Evolutionary conservation across 345 rosid genomes (phyloP).

Genomic region (Aquilaria sinensis): DNA sequence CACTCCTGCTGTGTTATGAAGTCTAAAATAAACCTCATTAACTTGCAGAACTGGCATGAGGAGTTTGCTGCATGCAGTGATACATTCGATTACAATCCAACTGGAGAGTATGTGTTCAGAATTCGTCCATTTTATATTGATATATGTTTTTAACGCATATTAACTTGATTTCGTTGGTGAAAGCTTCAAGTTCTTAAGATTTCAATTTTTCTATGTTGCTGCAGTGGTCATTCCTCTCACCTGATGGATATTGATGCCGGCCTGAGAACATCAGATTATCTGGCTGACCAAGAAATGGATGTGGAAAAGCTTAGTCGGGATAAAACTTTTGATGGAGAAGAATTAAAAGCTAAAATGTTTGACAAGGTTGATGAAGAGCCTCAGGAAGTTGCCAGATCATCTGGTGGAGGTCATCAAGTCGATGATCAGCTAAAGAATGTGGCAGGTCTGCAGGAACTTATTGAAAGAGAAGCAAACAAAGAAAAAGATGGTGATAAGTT

Average conservation of each 20-base stretch:
- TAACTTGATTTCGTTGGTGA: neutral
- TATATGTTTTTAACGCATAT: neutral
- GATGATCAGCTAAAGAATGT: neutral
- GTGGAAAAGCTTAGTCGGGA: conserved; percentile 20
- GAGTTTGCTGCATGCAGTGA: conserved; percentile 20
- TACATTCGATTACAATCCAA: conserved; percentile 12
- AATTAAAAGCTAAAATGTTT: conserved; percentile 11
- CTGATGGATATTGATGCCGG: conserved; percentile 26
- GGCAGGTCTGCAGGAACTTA: conserved; percentile 7
- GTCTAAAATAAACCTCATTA: neutral
- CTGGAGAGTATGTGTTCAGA: conserved; percentile 34
- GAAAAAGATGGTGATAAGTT: conserved; percentile 10
- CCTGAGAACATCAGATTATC: conserved; percentile 10
- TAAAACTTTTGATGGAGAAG: conserved; percentile 17
- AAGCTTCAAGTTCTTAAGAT: conserved; percentile 3
- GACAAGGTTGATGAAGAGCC: conserved; percentile 23
- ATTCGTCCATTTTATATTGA: neutral
- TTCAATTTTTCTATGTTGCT: conserved; percentile 1
- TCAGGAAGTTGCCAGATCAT: conserved; percentile 11
- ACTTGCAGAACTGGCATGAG: conserved; percentile 24
- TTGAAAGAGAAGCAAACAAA: conserved; percentile 10
- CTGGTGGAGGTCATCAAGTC: conserved; percentile 12
- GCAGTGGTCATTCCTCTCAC: conserved; percentile 21
- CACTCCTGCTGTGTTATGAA: too few relatives aligned
- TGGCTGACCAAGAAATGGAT: conserved; percentile 15